Conservation (phyloP, 2,329 filamentous ascomycete species). For the Dactylellina parvicollis region DNA sequence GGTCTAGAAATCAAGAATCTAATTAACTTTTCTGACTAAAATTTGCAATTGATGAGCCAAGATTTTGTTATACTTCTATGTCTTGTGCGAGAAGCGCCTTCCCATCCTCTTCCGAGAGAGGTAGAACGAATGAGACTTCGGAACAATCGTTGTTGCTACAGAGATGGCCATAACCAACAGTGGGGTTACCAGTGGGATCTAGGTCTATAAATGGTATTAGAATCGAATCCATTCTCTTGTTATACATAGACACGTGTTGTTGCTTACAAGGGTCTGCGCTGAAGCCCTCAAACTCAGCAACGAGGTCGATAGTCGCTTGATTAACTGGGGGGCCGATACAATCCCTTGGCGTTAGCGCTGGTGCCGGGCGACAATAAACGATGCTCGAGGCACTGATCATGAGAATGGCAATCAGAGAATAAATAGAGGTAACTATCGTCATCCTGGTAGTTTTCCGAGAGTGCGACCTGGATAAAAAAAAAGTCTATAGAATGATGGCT, state of each 20-base stretch:
- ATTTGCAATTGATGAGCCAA: neutral
- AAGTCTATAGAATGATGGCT: too few relatives aligned
- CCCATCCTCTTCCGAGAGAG: neutral
- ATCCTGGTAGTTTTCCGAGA: too few relatives aligned
- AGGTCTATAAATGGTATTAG: neutral
- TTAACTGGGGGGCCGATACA: slow-evolving; percentile 8
- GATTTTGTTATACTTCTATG: neutral
- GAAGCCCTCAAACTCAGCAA: slow-evolving; percentile 13
- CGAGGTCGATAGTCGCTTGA: slow-evolving; percentile 5
- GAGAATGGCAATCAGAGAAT: too few relatives aligned
- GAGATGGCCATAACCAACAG: slow-evolving; percentile 12
- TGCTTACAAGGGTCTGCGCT: neutral
- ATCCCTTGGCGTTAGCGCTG: neutral
- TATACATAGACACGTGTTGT: neutral
- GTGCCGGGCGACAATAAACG: neutral
- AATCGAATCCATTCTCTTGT: neutral
- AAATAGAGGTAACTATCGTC: too few relatives aligned
- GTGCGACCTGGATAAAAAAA: too few relatives aligned
- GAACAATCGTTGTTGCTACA: neutral
- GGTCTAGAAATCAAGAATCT: neutral
- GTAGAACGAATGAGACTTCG: neutral
- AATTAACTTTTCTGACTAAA: neutral
- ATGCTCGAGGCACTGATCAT: too few relatives aligned
- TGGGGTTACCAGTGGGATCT: neutral
- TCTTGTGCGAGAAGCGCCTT: neutral